Percentiles rank a stretch among this genome's conserved stretches.
phyloP scores from a whole-genome alignment of 2,329 filamentous ascomycete species.

The Ophiocordyceps camponoti-saundersi region DNA sequence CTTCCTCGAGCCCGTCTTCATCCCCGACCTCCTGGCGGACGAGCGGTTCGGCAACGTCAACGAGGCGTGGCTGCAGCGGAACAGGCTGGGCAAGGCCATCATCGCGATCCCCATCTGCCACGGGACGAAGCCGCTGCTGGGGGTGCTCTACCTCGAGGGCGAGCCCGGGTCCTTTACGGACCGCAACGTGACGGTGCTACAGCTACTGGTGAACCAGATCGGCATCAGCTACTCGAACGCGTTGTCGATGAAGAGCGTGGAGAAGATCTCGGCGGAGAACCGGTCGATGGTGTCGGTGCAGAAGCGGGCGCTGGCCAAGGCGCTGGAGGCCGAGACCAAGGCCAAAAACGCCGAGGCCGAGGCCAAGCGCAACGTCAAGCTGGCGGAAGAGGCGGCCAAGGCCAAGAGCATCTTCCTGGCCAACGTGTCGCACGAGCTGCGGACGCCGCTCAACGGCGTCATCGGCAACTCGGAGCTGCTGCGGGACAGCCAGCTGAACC shows the following conservation, averaged over 20 bases:
- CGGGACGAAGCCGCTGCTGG: conserved; percentile 51
- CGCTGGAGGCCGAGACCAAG: conserved; percentile 56
- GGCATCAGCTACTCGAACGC: conserved; percentile 55
- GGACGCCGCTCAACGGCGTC: conserved; percentile 72
- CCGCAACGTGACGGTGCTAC: conserved; percentile 47
- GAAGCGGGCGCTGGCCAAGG: conserved; percentile 55
- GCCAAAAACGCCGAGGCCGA: conserved; percentile 62
- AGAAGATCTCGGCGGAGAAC: conserved; percentile 65
- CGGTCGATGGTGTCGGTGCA: conserved; percentile 63
- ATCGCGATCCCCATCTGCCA: conserved; percentile 70
- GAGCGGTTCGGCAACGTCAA: conserved; percentile 65
- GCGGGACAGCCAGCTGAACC: conserved; percentile 56
- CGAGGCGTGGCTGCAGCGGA: conserved; percentile 48
- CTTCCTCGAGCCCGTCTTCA: conserved; percentile 59
- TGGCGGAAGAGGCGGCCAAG: conserved; percentile 69
- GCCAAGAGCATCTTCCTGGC: conserved; percentile 70
- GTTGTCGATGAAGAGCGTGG: conserved; percentile 49
- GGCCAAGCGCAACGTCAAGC: conserved; percentile 61
- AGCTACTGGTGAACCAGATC: conserved; percentile 64
- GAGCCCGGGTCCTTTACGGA: conserved; percentile 63
- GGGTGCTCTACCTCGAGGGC: conserved; percentile 60
- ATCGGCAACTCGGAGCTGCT: conserved; percentile 79
- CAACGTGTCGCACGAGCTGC: conserved; percentile 66
- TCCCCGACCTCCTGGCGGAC: conserved; percentile 56
- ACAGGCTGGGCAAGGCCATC: conserved; percentile 55